Conservation (phyloP, 352 stramenopile species). For the Phytophthora melonis region DNA sequence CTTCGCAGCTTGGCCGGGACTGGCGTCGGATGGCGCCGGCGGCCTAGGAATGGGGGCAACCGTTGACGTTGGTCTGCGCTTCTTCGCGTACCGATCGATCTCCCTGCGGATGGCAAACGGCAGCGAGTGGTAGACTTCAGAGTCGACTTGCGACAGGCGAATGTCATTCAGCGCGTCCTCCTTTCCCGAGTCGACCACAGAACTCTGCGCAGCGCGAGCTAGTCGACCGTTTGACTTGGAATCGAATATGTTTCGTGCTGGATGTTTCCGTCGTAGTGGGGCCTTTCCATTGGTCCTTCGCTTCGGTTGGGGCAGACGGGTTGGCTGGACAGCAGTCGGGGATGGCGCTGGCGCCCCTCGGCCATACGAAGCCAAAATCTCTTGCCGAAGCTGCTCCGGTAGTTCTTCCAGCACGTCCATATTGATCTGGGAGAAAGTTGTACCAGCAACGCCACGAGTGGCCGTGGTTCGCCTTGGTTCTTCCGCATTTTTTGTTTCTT, state of each 20-base stretch:
- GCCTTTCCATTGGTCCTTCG: slow-evolving; percentile 43
- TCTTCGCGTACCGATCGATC: slow-evolving; percentile 74
- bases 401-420: slow-evolving; percentile 69
- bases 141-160: slow-evolving; percentile 82
- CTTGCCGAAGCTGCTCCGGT: slow-evolving; percentile 56
- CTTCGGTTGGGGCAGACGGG: slow-evolving; percentile 17
- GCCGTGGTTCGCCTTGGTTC: slow-evolving; percentile 1
- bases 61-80: slow-evolving; percentile 32
- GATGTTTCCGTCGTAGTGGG: slow-evolving; percentile 29
- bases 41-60: slow-evolving; percentile 21
- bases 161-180: slow-evolving; percentile 69
- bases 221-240: slow-evolving; percentile 32
- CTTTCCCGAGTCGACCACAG: slow-evolving; percentile 6
- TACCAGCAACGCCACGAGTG: slow-evolving; percentile 10
- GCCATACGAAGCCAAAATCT: slow-evolving; percentile 61
- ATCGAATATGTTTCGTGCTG: slow-evolving; percentile 47
- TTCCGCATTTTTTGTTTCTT: slow-evolving; percentile 24
- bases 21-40: slow-evolving; percentile 1
- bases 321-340: slow-evolving; percentile 3
- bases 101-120: slow-evolving; percentile 75
- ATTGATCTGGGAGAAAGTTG: slow-evolving; percentile 73
- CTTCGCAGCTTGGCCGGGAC: slow-evolving; percentile 14
- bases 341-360: slow-evolving; percentile 5
- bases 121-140: slow-evolving; percentile 77
- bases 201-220: slow-evolving; percentile 8